phyloP scores from a whole-genome alignment of 768 basidiomycete genomes.

The Boletus eberwhitei region DNA sequence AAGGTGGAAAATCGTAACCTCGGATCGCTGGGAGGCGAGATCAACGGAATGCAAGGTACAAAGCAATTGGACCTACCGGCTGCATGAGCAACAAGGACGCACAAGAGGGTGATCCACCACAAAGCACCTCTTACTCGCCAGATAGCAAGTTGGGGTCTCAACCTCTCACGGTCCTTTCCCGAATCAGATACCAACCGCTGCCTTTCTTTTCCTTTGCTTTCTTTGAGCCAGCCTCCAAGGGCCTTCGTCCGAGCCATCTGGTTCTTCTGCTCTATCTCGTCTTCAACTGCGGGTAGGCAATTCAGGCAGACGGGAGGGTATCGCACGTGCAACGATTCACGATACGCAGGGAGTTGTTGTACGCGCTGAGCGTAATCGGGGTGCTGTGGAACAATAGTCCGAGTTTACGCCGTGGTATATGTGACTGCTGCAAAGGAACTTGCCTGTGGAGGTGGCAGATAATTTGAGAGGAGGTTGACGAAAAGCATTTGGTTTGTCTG shows the following conservation, averaged over 20 bases:
- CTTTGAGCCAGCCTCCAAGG: constrained; percentile 65
- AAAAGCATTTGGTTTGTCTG: constrained; percentile 91
- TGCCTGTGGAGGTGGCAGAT: constrained; percentile 77
- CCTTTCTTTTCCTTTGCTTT: constrained; percentile 63
- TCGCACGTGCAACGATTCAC: constrained; percentile 67
- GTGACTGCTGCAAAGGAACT: constrained; percentile 20
- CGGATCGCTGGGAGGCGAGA: constrained; percentile 16
- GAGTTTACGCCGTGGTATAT: not conserved
- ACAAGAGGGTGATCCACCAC: constrained; percentile 51
- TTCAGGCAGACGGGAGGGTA: constrained; percentile 84
- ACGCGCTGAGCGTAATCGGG: constrained; percentile 67
- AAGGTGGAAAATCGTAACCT: constrained; percentile 18
- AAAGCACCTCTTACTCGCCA: constrained; percentile 72
- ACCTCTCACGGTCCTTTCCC: constrained; percentile 39
- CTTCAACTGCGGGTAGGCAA: constrained; percentile 79
- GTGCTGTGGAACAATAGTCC: constrained; percentile 45
- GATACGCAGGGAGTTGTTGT: constrained; percentile 66
- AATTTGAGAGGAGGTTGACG: constrained; percentile 83
- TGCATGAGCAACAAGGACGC: constrained; percentile 41
- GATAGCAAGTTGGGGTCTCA: constrained; percentile 48
- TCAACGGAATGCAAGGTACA: not conserved
- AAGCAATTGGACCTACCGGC: constrained; percentile 39
- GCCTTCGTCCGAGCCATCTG: constrained; percentile 79
- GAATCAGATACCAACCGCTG: constrained; percentile 46
- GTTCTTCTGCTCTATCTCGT: constrained; percentile 73